A percentile compares a stretch with the other conserved stretches of the same genome.
phyloP scores from a whole-genome alignment of 208 protist species.

The Leptomonas seymouri region DNA sequence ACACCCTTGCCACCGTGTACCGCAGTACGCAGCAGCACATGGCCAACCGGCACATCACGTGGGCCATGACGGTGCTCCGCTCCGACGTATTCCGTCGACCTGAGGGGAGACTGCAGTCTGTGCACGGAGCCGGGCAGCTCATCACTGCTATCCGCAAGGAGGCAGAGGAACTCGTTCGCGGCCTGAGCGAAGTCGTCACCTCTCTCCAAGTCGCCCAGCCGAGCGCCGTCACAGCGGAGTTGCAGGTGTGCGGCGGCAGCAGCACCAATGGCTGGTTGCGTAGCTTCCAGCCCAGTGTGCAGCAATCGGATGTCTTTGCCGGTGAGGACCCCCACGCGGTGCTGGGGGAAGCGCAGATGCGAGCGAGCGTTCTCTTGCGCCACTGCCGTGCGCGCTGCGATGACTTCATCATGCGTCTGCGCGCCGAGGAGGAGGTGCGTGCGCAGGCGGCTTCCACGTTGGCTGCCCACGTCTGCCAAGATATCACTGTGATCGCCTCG shows the following conservation, averaged over 20 bases:
- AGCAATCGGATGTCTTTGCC: conserved; percentile 40
- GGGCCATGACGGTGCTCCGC: conserved; percentile 58
- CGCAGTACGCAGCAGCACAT: conserved; percentile 47
- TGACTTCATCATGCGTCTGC: conserved; percentile 35
- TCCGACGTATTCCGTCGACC: conserved; percentile 65
- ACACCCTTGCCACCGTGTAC: conserved; percentile 50
- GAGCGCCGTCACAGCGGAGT: conserved; percentile 14
- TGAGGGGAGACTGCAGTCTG: conserved; percentile 32
- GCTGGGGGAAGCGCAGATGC: conserved; percentile 85
- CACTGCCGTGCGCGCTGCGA: conserved; percentile 59
- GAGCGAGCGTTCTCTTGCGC: conserved; percentile 75
- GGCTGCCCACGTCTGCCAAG: conserved; percentile 27
- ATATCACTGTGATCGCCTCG: conserved; percentile 49
- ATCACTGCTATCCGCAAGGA: conserved; percentile 44
- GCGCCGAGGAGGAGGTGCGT: conserved; percentile 37
- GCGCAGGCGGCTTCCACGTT: conserved; percentile 36
- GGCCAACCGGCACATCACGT: conserved; percentile 47
- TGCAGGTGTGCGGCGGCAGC: conserved; percentile 65
- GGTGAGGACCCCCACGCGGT: conserved; percentile 51
- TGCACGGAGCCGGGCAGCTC: conserved; percentile 43
- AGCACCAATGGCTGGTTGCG: conserved; percentile 69
- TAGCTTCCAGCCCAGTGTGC: conserved; percentile 52
- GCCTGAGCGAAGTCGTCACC: conserved; percentile 49
- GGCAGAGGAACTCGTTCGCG: conserved; percentile 54
- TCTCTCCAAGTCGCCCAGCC: conserved; percentile 58